Evolutionary conservation across 2,329 filamentous ascomycete genomes (phyloP).

Genomic region (Neofusicoccum parvum): DNA sequence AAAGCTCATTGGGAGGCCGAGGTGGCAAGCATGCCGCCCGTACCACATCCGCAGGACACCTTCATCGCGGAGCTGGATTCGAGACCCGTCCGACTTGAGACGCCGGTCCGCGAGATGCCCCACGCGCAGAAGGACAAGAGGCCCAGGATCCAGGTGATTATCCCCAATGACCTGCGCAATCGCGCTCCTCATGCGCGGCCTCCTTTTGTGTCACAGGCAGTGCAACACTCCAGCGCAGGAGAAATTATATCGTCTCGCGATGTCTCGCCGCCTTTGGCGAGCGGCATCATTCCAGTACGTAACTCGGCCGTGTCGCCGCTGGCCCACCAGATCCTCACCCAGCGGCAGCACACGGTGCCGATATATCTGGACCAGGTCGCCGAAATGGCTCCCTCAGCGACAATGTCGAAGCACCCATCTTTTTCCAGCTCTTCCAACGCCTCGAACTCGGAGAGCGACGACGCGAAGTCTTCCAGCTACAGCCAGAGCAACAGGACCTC

Average conservation of each 20-base stretch:
- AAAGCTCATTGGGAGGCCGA: slow-evolving; percentile 42
- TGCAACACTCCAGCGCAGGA: slow-evolving; percentile 13
- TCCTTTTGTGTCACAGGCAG: slow-evolving; percentile 27
- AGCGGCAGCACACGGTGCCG: slow-evolving; percentile 13
- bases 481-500: slow-evolving; percentile 40
- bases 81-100: background rate
- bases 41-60: slow-evolving; percentile 18
- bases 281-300: slow-evolving; percentile 23
- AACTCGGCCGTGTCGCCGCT: slow-evolving; percentile 28
- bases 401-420: slow-evolving; percentile 24
- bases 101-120: slow-evolving; percentile 21
- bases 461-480: slow-evolving; percentile 42
- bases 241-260: slow-evolving; percentile 24
- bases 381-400: background rate
- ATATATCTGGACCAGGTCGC: slow-evolving; percentile 10
- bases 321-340: slow-evolving; percentile 5
- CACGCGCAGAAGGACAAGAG: slow-evolving; percentile 23
- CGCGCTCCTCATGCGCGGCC: slow-evolving; percentile 30
- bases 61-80: slow-evolving; percentile 21
- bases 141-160: slow-evolving; percentile 41
- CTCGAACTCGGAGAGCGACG: slow-evolving; percentile 31
- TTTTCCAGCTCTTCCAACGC: slow-evolving; percentile 40
- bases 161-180: slow-evolving; percentile 31
- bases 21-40: slow-evolving; percentile 6
- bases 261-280: slow-evolving; percentile 36